Conservation (phyloP, 176 grass and related monocot genomes). For the Luzula sylvatica region DNA sequence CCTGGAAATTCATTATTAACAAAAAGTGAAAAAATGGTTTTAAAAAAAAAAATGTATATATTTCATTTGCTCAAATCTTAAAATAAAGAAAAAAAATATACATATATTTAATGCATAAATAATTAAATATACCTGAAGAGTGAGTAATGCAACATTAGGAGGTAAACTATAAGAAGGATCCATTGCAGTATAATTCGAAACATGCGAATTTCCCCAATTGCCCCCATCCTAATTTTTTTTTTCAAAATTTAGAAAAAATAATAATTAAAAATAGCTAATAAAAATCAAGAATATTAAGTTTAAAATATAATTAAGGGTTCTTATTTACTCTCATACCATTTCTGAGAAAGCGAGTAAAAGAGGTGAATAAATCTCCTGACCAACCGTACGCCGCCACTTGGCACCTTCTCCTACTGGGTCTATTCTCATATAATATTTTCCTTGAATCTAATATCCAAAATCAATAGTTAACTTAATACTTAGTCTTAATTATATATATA, state of each 20-base stretch:
- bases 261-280: constrained; percentile 7
- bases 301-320: constrained; percentile 10
- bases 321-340: constrained; percentile 43
- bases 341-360: constrained; percentile 86
- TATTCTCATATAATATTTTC: constrained; percentile 88
- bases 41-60: background rate
- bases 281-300: constrained; percentile 11
- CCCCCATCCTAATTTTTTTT: constrained; percentile 44
- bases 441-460: constrained; percentile 43
- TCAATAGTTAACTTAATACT: background rate
- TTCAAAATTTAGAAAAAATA: constrained; percentile 15
- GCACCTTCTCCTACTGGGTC: constrained; percentile 75
- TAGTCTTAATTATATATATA: constrained; percentile 12
- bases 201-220: constrained; percentile 67
- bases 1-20: constrained; percentile 26
- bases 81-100: background rate
- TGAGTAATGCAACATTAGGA: constrained; percentile 88
- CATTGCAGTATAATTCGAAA: constrained; percentile 64
- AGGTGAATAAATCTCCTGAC: constrained; percentile 95
- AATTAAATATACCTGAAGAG: constrained; percentile 53
- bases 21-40: background rate
- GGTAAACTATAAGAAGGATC: constrained; percentile 83
- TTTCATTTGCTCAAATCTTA: too few species aligned
- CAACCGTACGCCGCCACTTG: constrained; percentile 79
- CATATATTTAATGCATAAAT: background rate